Evolutionary conservation across 2,329 filamentous ascomycete species (phyloP).

Genomic region (Colletotrichum sp.): DNA sequence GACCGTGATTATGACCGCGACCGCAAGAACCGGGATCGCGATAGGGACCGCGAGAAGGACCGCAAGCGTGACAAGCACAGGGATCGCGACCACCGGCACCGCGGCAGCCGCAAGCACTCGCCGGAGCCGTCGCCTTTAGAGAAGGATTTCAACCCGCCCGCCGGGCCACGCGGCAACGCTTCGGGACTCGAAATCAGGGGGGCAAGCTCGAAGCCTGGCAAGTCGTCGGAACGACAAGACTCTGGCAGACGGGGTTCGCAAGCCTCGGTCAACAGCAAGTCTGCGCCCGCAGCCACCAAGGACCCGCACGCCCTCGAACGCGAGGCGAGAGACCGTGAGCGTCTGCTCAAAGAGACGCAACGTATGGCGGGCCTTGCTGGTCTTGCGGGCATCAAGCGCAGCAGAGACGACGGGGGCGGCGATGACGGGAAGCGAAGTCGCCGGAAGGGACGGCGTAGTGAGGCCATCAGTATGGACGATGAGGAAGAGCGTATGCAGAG

Average conservation of each 20-base stretch:
- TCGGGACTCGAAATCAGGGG: slow-evolving; percentile 44
- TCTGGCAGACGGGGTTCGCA: slow-evolving; percentile 41
- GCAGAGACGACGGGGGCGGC: slow-evolving; percentile 47
- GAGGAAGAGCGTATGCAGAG: slow-evolving; percentile 59
- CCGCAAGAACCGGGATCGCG: slow-evolving; percentile 41
- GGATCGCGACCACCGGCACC: slow-evolving; percentile 42
- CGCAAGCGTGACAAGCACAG: slow-evolving; percentile 43
- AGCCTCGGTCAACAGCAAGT: slow-evolving; percentile 31
- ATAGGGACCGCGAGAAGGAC: slow-evolving; percentile 30
- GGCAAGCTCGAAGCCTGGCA: slow-evolving; percentile 27
- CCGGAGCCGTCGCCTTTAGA: slow-evolving; percentile 36
- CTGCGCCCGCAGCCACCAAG: slow-evolving; percentile 30
- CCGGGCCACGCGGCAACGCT: slow-evolving; percentile 37
- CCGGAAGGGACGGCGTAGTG: slow-evolving; percentile 55
- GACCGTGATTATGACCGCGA: slow-evolving; percentile 41
- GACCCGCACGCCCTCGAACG: slow-evolving; percentile 75
- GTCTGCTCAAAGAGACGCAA: slow-evolving; percentile 72
- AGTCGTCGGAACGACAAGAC: slow-evolving; percentile 25
- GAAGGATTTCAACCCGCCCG: slow-evolving; percentile 47
- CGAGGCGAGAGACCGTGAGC: slow-evolving; percentile 69
- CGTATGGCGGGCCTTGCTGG: slow-evolving; percentile 61
- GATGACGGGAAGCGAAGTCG: slow-evolving; percentile 39
- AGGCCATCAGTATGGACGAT: slow-evolving; percentile 51
- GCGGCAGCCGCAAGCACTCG: slow-evolving; percentile 35
- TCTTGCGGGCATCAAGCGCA: slow-evolving; percentile 53